Base-by-base conservation (phyloP, 495 filamentous ascomycete genomes). In the Penicillium odoratum region DNA sequence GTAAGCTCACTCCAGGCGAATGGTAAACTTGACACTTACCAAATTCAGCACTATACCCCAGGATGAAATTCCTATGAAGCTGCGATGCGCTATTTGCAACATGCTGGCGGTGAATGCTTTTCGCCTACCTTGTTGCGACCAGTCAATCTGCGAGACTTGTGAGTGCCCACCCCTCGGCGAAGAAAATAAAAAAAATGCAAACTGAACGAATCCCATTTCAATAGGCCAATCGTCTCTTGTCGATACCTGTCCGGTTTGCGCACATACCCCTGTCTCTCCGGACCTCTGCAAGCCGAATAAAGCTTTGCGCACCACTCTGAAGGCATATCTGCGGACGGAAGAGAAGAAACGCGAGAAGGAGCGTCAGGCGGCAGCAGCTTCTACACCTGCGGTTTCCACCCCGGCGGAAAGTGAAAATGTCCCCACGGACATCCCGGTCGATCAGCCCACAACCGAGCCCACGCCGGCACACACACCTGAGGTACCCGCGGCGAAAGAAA, bases 81-180 rank as follows among this genome's bases (percentile, higher is more conserved):
- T 98, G 51, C 85, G 92, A 69, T 99, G 94, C 76, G 92, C 91
- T 40, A 89, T 89, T 57, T 98, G 94, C 75, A 94, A 87, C 71
- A 91, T 89, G 68, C 80, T 98, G 42, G 92, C 90, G n/a, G 76
- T 93, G 57, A 93, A 97, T 67, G 91, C 93, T 3, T 95, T 92
- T 63, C 87, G 91, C 31, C 76, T 97, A 10, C 92, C 93, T 7
- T 99, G 94, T 72, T 99, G 94, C 72, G 93, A 97, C 67, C 92
- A 96, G 65, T 86, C 89, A 26, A 95, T 97, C 55, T 98, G 95
- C 75, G 90, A 93, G 66, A 83, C 76, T 54, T 98, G 94, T 97
- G 76, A 73, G 91, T 65, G 46, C 48, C 30, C 25, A 44, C 13
- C 46, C 46, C 25, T 16, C 46, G 46, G 46, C 13, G 21, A 5